Conservation (phyloP, 2,329 filamentous ascomycete species). For the Sporothrix brasiliensis region DNA sequence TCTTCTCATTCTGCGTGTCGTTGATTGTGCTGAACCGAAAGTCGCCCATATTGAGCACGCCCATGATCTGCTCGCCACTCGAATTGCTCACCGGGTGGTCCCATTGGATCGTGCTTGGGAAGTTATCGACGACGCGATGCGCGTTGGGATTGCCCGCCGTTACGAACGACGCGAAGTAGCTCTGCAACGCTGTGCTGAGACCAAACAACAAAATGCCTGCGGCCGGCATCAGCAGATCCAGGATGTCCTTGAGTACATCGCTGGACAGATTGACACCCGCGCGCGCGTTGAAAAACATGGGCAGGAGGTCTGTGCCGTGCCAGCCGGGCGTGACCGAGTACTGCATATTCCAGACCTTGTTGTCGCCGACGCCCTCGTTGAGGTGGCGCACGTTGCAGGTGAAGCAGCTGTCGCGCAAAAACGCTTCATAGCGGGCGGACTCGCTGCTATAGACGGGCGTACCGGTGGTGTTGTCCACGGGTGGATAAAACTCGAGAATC, state of each 20-base stretch:
- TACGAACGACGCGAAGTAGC: slow-evolving; percentile 48
- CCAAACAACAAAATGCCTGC: slow-evolving; percentile 42
- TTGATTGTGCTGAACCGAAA: slow-evolving; percentile 41
- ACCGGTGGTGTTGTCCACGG: slow-evolving; percentile 26
- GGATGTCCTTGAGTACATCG: slow-evolving; percentile 38
- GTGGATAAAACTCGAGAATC: slow-evolving; percentile 42
- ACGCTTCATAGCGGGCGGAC: slow-evolving; percentile 40
- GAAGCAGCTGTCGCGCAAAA: slow-evolving; percentile 45
- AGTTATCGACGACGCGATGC: slow-evolving; percentile 37
- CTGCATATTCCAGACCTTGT: slow-evolving; percentile 47
- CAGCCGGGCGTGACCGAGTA: slow-evolving; percentile 47
- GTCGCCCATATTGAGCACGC: slow-evolving; percentile 45
- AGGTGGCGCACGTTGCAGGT: slow-evolving; percentile 46
- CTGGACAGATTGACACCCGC: slow-evolving; percentile 38
- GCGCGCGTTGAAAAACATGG: slow-evolving; percentile 47
- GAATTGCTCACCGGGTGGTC: slow-evolving; percentile 39
- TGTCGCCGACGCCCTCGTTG: slow-evolving; percentile 44
- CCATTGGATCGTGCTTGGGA: slow-evolving; percentile 45
- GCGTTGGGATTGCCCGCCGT: slow-evolving; percentile 48
- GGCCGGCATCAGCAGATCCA: slow-evolving; percentile 40
- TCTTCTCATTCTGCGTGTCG: slow-evolving; percentile 41
- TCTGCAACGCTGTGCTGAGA: slow-evolving; percentile 46
- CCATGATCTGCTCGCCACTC: slow-evolving; percentile 38
- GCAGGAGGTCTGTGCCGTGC: slow-evolving; percentile 48
- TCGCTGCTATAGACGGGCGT: slow-evolving; percentile 37